Percentiles rank a stretch among this genome's conserved stretches.
Conservation (phyloP, 2,329 filamentous ascomycete species). For the Fusarium luffae region DNA sequence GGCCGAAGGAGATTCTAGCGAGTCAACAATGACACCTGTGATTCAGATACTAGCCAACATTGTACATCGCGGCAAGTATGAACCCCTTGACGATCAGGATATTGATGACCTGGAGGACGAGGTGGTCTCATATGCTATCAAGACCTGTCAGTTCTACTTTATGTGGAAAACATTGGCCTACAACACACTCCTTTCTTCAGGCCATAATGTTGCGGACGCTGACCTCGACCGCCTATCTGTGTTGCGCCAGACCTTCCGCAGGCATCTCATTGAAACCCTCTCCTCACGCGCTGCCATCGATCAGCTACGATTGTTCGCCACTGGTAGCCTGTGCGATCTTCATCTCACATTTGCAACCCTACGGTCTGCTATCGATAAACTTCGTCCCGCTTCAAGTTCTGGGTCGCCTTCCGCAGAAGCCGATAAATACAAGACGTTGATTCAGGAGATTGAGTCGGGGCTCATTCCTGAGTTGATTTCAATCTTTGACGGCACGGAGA, state of each 20-base stretch:
- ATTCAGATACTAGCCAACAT: constrained; percentile 79
- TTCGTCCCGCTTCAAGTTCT: constrained; percentile 44
- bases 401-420: constrained; percentile 37
- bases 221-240: constrained; percentile 70
- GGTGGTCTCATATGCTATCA: constrained; percentile 79
- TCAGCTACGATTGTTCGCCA: constrained; percentile 79
- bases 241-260: constrained; percentile 67
- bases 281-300: constrained; percentile 78
- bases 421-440: constrained; percentile 57
- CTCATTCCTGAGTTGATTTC: constrained; percentile 76
- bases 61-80: constrained; percentile 77
- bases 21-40: constrained; percentile 60
- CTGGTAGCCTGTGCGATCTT: constrained; percentile 82
- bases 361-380: constrained; percentile 63
- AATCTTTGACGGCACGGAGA: constrained; percentile 82
- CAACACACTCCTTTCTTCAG: constrained; percentile 64
- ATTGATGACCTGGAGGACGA: constrained; percentile 83
- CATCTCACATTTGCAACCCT: constrained; percentile 83
- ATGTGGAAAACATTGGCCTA: constrained; percentile 86
- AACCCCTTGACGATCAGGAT: constrained; percentile 75
- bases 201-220: constrained; percentile 65
- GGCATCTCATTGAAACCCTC: constrained; percentile 74
- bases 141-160: constrained; percentile 86
- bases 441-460: constrained; percentile 74
- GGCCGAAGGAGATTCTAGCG: constrained; percentile 60